Conservation (phyloP, 2,329 filamentous ascomycete genomes). For the Fusarium albidum region DNA sequence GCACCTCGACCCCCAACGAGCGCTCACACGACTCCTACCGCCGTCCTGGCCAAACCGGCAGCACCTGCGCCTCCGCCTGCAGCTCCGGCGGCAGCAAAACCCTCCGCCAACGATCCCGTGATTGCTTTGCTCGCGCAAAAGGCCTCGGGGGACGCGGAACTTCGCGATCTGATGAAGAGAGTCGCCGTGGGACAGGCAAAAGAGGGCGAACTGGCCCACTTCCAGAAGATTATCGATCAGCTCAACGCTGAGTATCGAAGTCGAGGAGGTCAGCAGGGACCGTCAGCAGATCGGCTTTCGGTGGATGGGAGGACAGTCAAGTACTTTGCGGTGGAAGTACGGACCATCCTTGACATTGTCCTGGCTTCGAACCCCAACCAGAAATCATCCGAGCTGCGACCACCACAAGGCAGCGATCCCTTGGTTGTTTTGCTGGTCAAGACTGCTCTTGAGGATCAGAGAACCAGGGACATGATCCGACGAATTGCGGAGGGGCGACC, state of each 20-base stretch:
- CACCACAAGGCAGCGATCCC: slow-evolving; percentile 63
- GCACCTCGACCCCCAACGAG: slow-evolving; percentile 28
- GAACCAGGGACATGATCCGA: slow-evolving; percentile 59
- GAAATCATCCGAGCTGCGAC: slow-evolving; percentile 59
- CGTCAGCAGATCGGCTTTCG: slow-evolving; percentile 62
- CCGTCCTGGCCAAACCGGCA: slow-evolving; percentile 27
- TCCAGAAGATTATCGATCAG: slow-evolving; percentile 83
- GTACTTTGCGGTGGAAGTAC: slow-evolving; percentile 67
- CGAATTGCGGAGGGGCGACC: slow-evolving; percentile 62
- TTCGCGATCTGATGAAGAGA: slow-evolving; percentile 83
- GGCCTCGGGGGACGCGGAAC: slow-evolving; percentile 74
- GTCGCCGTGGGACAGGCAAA: slow-evolving; percentile 80
- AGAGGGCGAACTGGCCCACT: slow-evolving; percentile 74
- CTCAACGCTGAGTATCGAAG: slow-evolving; percentile 69
- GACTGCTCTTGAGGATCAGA: slow-evolving; percentile 61
- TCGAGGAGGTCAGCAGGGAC: slow-evolving; percentile 59
- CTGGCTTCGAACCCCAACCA: slow-evolving; percentile 66
- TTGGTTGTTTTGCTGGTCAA: slow-evolving; percentile 66
- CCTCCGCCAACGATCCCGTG: slow-evolving; percentile 70
- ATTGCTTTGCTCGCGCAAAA: slow-evolving; percentile 81
- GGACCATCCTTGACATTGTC: slow-evolving; percentile 65
- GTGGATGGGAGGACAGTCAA: slow-evolving; percentile 65
- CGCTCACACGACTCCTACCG: slow-evolving; percentile 26
- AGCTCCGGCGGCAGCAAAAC: slow-evolving; percentile 33
- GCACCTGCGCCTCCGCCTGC: slow-evolving; percentile 24